Percentiles rank a stretch among this genome's conserved stretches.
These are phyloP conservation scores for Diplotaxis tenuifolia DNA, from an alignment of 345 rosid species.

Conservation along the genomic window DNA sequence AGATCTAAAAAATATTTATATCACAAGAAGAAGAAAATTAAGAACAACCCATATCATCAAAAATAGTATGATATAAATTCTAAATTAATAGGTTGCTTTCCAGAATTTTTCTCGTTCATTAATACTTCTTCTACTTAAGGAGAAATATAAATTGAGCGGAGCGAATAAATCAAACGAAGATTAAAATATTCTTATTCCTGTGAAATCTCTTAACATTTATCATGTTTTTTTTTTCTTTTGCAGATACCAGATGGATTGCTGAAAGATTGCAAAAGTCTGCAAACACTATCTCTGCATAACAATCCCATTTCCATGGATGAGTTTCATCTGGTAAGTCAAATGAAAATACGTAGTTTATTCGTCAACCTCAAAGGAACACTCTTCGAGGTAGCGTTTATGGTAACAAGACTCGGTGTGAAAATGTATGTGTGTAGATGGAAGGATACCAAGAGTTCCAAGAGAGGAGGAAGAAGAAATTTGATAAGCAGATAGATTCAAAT, in stretches of 20 bases:
- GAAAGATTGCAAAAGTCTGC: conserved; percentile 87
- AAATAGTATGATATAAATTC: no score
- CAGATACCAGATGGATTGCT: conserved; percentile 75
- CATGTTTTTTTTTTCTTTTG: conserved; percentile 19
- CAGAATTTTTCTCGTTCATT: no score
- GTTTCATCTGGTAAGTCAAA: conserved; percentile 73
- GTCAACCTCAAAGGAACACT: neutral
- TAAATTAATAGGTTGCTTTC: no score
- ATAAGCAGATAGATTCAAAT: conserved; percentile 92
- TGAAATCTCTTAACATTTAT: neutral
- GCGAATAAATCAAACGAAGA: no score
- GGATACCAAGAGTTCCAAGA: conserved; percentile 87
- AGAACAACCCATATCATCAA: no score
- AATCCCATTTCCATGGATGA: conserved; percentile 91
- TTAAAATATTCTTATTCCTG: neutral
- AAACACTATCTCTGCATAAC: conserved; percentile 76
- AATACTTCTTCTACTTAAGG: no score
- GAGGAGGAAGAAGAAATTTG: conserved; percentile 89
- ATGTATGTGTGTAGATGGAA: conserved; percentile 61
- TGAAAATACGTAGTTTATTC: neutral
- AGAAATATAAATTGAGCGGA: no score
- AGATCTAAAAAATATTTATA: no score
- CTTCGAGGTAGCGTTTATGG: neutral
- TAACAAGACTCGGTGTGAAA: neutral
- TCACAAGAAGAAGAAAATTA: no score